Evolutionary conservation across 371 early-diverging fungal species (phyloP), one percentile per base, ranked within the genome.

Genomic region (Mucor racemosus): DNA sequence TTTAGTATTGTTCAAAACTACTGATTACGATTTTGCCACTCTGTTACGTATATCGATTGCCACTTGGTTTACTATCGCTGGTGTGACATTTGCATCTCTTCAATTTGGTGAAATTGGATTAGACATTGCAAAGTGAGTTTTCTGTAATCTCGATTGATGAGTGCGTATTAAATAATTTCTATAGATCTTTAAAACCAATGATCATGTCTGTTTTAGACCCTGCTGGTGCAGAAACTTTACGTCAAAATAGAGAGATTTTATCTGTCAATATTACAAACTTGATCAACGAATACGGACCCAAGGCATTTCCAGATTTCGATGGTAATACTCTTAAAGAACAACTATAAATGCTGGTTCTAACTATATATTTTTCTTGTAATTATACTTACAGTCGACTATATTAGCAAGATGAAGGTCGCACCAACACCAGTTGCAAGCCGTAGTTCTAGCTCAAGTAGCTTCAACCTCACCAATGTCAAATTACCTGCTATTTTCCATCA

Each of bases 241-340:
- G 81, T 39, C 70, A 79, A 56, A 81, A 86, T 31, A 86, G 97
- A 38, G 85, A 88, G 33, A 84, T 91, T 35, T 85, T 97, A 1
- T 86, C 91, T 8, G 81, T 78, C 48, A 81, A 88, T 42, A 88
- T 97, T 60, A 93, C 90, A 9, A 82, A 83, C 9, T 69, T 93
- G 21, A 90, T 97, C 59, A 90, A 92, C 50, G 95, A 95, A 59
- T 86, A 94, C 14, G 96, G 92, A 1, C 95, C 96, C 6, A 86
- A 91, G 69, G 82, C 93, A 46, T 94, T 89, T 65, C 89, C 90
- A 6, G 91, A 92, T 69, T 91, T 92, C 71, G 88, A 90, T 65
- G 80, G 77, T 77, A 74, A 59, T 38, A 0, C 13, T 6, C 35
- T 10, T 33, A 1, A 21, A 31, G 2, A 9, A 9, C 13, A 10